Base-by-base conservation (phyloP, 2,329 filamentous ascomycete genomes). In the Zelopaecilomyces penicillatus region DNA sequence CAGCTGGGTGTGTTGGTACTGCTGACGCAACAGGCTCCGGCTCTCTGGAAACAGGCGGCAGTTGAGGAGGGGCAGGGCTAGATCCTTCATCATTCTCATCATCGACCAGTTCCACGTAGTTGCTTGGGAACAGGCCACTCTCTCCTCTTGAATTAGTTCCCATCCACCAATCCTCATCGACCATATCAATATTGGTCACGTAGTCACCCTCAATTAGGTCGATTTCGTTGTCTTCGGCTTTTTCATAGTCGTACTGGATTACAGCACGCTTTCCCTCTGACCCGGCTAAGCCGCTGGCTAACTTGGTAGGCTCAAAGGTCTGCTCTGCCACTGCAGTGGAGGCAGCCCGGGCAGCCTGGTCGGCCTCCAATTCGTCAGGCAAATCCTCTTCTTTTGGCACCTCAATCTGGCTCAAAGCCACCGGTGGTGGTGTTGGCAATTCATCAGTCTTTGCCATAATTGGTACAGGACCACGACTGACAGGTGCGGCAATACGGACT, bases 131-230 rank as follows among this genome's bases (percentile, higher is more conserved):
- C 32, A 98, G 74, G 39, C 93, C 93, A 47, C 75, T 83, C 65
- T 96, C 88, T 55, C 93, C 93, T 50, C 73, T 75, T 26, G 76
- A 70, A 69, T 97, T 98, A 53, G 85, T 87, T 37, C 94, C 93
- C 78, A 95, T 85, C 93, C 93, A 98, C 93, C 93, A 98, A 62
- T 98, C 91, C 42, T 94, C 85, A 56, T 97, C 93, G 2, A 98
- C 88, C 86, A 94, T 94, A 51, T 97, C 88, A 57, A 98, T 95
- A 61, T 95, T 84, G 27, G 78, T 89, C 33, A 98, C 84, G 52
- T 83, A 79, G 57, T 96, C 87, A 50, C 90, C 90, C 66, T 98
- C 93, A 28, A 78, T 75, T 12, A 98, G 76, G 53, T 95, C 89
- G 46, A 98, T 79, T 67, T 98, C 93, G 58, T 98, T 98, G 54